Evolutionary conservation across 495 filamentous ascomycete genomes (phyloP), one percentile per base, ranked within the genome.

Genomic region (Cryomyces minteri): DNA sequence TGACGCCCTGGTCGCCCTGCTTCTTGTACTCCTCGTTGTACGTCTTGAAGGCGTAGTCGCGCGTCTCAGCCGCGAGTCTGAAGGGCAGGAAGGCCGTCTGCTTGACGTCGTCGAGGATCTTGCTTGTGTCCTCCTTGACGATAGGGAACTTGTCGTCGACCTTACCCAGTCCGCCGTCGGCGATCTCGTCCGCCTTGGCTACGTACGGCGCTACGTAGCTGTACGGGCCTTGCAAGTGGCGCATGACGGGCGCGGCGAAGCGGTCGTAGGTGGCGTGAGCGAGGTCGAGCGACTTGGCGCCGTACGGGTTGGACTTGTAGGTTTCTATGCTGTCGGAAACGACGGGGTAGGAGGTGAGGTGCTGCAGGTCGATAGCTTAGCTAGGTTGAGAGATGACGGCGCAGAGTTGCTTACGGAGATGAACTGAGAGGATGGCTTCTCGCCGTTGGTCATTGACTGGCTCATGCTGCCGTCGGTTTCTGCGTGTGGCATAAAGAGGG

Each of bases 91-190:
- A 70, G 32, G 77, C 72, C n/a, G 72, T 62, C 49, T 73, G 66
- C 53, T 76, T 68, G 54, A 82, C 72, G 9, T 73, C 77, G 48
- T 63, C 68, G 58, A 77, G 73, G 46, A 98, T 70, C 59, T 83
- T 83, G 36, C 75, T 63, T 7, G 85, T 87, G 18, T 88, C 78
- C 62, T 94, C 81, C 68, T 85, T 94, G 53, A 98, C 75, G 55
- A 82, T 71, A 30, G 90, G 90, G 67, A 94, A 85, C 48, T 66
- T 75, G 44, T 69, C 57, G 48, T 96, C 90, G 51, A 95, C 73
- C 52, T 73, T 75, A 47, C 55, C 68, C 50, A 98, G 71, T 11
- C 81, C 73, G 53, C 70, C 64, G 63, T 88, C 79, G 53, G 83
- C 90, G 40, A 94, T 63, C 48, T 72, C 61, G 50, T 98, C 90